Evolutionary conservation across 495 filamentous ascomycete genomes (phyloP), one percentile per base, ranked within the genome.

Genomic region (Lophiotrema nucula): DNA sequence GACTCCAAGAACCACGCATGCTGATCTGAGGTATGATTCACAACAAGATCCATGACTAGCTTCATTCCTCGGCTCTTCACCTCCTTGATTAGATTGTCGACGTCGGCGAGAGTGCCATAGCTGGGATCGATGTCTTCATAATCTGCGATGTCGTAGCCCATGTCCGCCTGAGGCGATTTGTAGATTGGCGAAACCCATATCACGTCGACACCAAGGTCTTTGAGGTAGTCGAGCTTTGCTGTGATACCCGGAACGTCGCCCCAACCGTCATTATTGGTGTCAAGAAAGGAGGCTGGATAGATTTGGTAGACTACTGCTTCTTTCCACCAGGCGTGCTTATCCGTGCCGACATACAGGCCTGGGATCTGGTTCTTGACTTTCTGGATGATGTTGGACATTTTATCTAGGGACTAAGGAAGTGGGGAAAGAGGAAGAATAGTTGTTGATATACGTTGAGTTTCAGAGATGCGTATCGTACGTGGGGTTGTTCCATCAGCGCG

Each of bases 11-110:
- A 83, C 81, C 81, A 84, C 4, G 67, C 67, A 58, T 84, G 81
- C 66, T 82, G 67, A 54, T 83, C 70, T 0, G 74, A 79, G 12
- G 82, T 85, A 53, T 85, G 82, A 55, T 84, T 85, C 24, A 83
- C 73, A 0, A 84, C 81, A 4, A 84, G 67, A 46, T 83, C 80
- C 58, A 83, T 76, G 25, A 85, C 72, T 22, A 83, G 65, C 12
- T 73, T 76, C 70, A 85, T 77, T 8, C 73, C 76, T 26, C 79
- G 70, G 46, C 70, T 69, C 55, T 82, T 77, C 43, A 78, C 72
- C 42, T 72, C 77, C 0, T 63, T 51, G 25, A 83, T 78, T 11
- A 85, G 70, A 0, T 67, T 52, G 46, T 85, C 80, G 18, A 83
- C 71, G 67, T 85, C 82, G 19, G 71, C 66, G 2, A 82, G 70